Percentiles rank a stretch among this genome's conserved stretches.
These are phyloP conservation scores for Neopestalotiopsis sp. DNA, from an alignment of 2,329 filamentous ascomycete genomes.

Conservation along the genomic window DNA sequence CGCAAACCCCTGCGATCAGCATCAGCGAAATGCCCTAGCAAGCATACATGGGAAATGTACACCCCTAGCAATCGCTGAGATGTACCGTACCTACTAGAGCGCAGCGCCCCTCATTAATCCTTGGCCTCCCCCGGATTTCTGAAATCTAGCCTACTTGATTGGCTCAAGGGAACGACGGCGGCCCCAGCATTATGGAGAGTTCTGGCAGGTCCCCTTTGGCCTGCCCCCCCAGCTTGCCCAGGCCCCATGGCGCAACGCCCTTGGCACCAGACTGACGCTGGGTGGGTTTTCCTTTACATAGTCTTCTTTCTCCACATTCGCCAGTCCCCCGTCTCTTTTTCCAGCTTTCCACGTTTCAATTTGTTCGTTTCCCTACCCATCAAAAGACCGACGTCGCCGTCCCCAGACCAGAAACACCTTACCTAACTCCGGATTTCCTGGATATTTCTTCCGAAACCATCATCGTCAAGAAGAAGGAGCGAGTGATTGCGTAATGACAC, in stretches of 20 bases:
- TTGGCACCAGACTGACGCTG: neutral
- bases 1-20: neutral
- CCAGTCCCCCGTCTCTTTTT: neutral
- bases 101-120: constrained; percentile 5
- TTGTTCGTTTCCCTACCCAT: neutral
- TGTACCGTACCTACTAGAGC: neutral
- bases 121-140: constrained; percentile 16
- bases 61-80: neutral
- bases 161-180: neutral
- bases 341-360: neutral
- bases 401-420: neutral
- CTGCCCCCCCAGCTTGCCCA: neutral
- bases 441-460: neutral
- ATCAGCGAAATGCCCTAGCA: neutral
- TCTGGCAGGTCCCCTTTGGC: constrained; percentile 6
- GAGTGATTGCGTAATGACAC: neutral
- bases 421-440: constrained; percentile 3
- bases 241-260: neutral
- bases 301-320: constrained; percentile 3
- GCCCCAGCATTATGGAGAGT: constrained; percentile 7
- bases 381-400: neutral
- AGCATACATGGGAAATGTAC: neutral
- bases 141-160: constrained; percentile 6
- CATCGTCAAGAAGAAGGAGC: neutral
- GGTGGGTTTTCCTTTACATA: neutral